Evolutionary conservation across 768 basidiomycete species (phyloP).

Genomic region (Kwoniella dendrophila): DNA sequence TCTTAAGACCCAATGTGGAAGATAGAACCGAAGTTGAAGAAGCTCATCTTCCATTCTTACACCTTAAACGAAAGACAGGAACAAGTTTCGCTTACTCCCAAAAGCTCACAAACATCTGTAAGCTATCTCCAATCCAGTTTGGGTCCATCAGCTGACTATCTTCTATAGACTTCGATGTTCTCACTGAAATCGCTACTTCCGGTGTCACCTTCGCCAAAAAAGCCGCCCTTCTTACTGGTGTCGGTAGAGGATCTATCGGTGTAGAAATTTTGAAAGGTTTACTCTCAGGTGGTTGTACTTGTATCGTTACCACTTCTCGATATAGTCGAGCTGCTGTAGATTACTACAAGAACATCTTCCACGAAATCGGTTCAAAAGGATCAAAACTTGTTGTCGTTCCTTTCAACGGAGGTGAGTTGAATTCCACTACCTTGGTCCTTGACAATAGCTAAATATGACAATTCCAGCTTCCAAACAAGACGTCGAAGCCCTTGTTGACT

Average conservation of each 20-base stretch:
- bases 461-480: constrained; percentile 86
- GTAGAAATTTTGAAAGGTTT: constrained; percentile 97
- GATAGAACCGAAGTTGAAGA: constrained; percentile 70
- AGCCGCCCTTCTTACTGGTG: constrained; percentile 96
- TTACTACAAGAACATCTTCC: constrained; percentile 98
- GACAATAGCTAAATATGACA: too few relatives aligned
- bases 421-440: too few relatives aligned
- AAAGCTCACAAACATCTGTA: constrained; percentile 73
- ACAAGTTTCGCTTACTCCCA: constrained; percentile 94
- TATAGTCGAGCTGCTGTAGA: constrained; percentile 89
- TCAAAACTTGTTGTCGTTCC: constrained; percentile 97
- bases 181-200: constrained; percentile 97
- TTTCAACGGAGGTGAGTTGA: constrained; percentile 79
- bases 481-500: constrained; percentile 95
- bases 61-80: constrained; percentile 95
- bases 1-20: constrained; percentile 82
- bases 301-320: constrained; percentile 96
- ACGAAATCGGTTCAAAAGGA: constrained; percentile 88
- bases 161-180: constrained; percentile 83
- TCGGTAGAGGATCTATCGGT: constrained; percentile 96
- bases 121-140: constrained; percentile 42
- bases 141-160: constrained; percentile 19
- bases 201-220: constrained; percentile 99
- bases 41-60: constrained; percentile 90
- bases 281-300: constrained; percentile 91